Evolutionary conservation across 352 stramenopile species (phyloP).

Genomic region (Phytophthora colocasiae): DNA sequence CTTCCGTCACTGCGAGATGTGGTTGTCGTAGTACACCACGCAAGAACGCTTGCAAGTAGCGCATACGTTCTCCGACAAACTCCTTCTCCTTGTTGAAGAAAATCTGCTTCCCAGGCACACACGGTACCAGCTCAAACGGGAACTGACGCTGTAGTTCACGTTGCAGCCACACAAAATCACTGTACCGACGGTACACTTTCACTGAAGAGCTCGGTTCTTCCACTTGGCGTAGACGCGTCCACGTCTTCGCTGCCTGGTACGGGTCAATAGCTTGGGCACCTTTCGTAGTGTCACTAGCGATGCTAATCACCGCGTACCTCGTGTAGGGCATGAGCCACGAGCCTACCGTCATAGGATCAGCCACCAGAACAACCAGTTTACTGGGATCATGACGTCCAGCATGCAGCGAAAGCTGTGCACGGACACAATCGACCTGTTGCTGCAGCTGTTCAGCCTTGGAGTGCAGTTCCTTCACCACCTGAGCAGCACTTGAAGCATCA

Average conservation of each 20-base stretch:
- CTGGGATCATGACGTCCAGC: constrained; percentile 77
- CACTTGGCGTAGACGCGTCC: constrained; percentile 78
- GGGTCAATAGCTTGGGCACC: constrained; percentile 56
- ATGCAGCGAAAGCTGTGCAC: constrained; percentile 80
- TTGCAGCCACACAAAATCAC: constrained; percentile 88
- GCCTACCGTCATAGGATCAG: constrained; percentile 80
- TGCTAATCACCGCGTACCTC: constrained; percentile 83
- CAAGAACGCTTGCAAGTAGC: constrained; percentile 79
- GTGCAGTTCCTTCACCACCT: constrained; percentile 72
- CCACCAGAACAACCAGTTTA: constrained; percentile 83
- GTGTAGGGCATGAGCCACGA: constrained; percentile 88
- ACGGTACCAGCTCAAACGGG: constrained; percentile 79
- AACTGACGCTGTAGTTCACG: constrained; percentile 69
- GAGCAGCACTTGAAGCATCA: constrained; percentile 71
- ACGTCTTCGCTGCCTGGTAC: constrained; percentile 78
- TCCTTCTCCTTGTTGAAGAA: constrained; percentile 89
- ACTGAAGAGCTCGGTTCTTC: constrained; percentile 76
- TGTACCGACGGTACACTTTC: constrained; percentile 88
- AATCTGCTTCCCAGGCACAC: constrained; percentile 76
- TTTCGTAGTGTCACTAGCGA: constrained; percentile 61
- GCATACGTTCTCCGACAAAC: constrained; percentile 89
- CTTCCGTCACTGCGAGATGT: constrained; percentile 67
- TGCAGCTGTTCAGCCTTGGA: constrained; percentile 75
- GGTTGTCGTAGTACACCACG: constrained; percentile 76
- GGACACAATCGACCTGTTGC: constrained; percentile 80